Base-by-base conservation (phyloP, 495 filamentous ascomycete genomes). In the Cercophora scortea region DNA sequence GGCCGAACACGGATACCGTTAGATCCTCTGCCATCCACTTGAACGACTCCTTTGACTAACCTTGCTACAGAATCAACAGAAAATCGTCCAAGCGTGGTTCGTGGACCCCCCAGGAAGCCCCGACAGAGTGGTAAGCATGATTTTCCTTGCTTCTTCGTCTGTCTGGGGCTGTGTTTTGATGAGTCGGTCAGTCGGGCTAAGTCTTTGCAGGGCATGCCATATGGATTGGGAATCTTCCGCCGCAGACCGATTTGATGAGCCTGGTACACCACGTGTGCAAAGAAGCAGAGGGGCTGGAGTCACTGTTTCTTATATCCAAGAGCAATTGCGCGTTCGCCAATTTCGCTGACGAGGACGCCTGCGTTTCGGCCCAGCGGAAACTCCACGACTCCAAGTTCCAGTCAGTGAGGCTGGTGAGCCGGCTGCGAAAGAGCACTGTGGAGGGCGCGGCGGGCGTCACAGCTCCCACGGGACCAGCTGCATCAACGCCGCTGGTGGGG, bases 281-380 rank as follows among this genome's bases (percentile, higher is more conserved):
- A 52, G 90, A 91, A 52, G 84, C 88, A 0, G 83, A 78, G 0
- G 87, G 90, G 17, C 80, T 98, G 36, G 88, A 95, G 66, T 95
- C 90, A 40, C 78, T 97, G 18, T 96, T 96, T 57, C 73, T 96
- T 19, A 98, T 98, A 32, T 93, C 93, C 4, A 97, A 95, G 65
- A 96, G 90, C 67, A 96, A 96, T 61, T 98, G 93, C 62, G 93
- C 91, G 0, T 98, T 98, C 74, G 88, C 95, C 61, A 98, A 98
- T 62, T 98, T 95, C 62, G 85, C 83, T 54, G 88, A 87, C 42
- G 93, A 95, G 55, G 71, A 69, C 11, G 81, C 85, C 16, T 95
- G 89, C 62, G 70, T 78, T 18, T 81, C 83, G 4, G 93, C 93
- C 2, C 82, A 95, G 74, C 75, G 76, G 16, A 83, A 89, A 52